Conservation (phyloP, 495 filamentous ascomycete genomes). For the Chaetomidium leptoderma region DNA sequence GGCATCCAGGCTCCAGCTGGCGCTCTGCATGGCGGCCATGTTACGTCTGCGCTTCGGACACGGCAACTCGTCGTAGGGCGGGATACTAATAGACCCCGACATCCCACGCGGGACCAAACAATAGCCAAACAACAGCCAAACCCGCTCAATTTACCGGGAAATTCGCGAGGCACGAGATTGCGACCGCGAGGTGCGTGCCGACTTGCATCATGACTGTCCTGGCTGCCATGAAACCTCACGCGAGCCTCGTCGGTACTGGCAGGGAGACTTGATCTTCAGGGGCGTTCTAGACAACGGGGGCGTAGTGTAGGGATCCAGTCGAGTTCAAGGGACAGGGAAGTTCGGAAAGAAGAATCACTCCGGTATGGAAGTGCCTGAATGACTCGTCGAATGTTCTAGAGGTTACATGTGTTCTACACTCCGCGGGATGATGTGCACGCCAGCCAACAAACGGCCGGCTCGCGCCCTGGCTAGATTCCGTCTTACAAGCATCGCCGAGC, state of each 20-base stretch:
- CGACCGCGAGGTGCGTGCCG: too few species aligned
- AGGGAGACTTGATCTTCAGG: neutral
- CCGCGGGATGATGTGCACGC: neutral
- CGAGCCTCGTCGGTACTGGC: neutral
- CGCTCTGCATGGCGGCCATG: neutral
- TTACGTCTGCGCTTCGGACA: neutral
- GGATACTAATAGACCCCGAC: neutral
- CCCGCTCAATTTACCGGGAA: neutral
- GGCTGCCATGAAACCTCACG: neutral
- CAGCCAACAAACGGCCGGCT: neutral
- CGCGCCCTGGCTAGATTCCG: neutral
- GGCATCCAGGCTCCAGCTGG: neutral
- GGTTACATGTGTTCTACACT: constrained; percentile 3
- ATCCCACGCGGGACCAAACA: neutral
- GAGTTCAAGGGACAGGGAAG: neutral
- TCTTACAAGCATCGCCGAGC: neutral
- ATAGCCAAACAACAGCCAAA: neutral
- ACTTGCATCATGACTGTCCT: neutral
- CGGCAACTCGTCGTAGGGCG: constrained; percentile 2
- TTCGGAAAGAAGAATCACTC: too few species aligned
- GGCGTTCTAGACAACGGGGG: too few species aligned
- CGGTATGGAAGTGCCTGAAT: constrained; percentile 2
- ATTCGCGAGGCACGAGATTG: neutral
- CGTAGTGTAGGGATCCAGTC: too few species aligned
- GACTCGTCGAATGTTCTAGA: neutral